Conservation (phyloP, 2,329 filamentous ascomycete species). For the Calonectria honghensis region DNA sequence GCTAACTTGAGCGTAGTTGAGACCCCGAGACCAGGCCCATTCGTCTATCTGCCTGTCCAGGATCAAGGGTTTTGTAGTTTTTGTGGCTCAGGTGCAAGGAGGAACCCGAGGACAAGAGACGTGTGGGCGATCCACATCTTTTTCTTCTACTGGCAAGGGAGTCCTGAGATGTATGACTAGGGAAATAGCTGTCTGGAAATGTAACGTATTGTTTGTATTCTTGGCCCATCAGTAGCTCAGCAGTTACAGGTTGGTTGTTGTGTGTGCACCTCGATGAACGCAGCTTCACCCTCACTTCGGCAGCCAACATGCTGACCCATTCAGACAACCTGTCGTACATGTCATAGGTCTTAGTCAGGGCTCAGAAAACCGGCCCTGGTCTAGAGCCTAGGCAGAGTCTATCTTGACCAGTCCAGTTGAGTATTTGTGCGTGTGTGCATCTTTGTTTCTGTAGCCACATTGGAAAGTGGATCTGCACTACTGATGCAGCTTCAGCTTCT, state of each 20-base stretch:
- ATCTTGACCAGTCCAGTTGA: conserved; percentile 5
- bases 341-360: conserved; percentile 25
- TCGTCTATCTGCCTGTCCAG: conserved; percentile 20
- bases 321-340: background rate
- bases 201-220: conserved; percentile 3
- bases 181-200: background rate
- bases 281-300: conserved; percentile 7
- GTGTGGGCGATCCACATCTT: conserved; percentile 1
- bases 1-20: conserved; percentile 8
- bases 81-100: conserved; percentile 15
- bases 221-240: background rate
- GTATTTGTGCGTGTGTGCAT: conserved; percentile 11
- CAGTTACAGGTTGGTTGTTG: background rate
- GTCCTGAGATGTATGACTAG: background rate
- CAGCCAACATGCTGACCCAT: background rate
- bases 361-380: conserved; percentile 16
- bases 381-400: background rate
- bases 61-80: conserved; percentile 26
- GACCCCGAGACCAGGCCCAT: conserved; percentile 9
- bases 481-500: conserved; percentile 23
- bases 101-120: conserved; percentile 21
- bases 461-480: conserved; percentile 26
- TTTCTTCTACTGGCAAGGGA: background rate
- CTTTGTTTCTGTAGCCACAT: conserved; percentile 25
- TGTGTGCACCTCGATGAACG: background rate